Conservation (phyloP, 257 asterid species). For the Capsicum chinense region DNA sequence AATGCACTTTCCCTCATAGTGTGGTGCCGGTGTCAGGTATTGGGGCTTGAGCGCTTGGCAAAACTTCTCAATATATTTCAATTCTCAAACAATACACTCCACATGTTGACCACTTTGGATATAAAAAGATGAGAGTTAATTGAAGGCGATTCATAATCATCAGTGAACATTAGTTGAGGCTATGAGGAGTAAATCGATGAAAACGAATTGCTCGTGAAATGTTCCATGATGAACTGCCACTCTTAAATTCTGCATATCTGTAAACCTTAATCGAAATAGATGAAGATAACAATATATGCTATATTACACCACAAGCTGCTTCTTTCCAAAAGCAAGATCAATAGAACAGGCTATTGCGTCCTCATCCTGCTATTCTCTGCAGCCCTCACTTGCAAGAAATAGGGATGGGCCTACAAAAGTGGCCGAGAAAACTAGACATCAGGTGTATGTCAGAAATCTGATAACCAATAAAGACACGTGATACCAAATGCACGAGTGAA, state of each 20-base stretch:
- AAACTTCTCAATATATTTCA: neutral
- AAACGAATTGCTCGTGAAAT: conserved; percentile 8
- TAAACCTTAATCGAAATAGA: neutral
- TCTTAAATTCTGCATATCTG: neutral
- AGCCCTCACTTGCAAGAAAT: conserved; percentile 38
- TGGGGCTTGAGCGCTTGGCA: neutral
- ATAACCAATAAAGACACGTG: neutral
- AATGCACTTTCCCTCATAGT: neutral
- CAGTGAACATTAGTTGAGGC: neutral
- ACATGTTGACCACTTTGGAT: neutral
- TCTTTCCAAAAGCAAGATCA: neutral
- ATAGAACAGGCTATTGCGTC: conserved; percentile 16
- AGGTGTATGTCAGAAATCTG: conserved; percentile 11
- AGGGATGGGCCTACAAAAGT: conserved; percentile 29
- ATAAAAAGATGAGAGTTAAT: neutral
- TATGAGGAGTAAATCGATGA: neutral
- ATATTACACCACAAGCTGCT: neutral
- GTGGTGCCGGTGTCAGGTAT: neutral
- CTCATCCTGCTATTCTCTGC: conserved; percentile 38
- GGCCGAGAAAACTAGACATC: neutral
- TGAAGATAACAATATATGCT: conserved; percentile 15
- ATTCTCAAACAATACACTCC: neutral
- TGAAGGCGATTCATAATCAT: neutral
- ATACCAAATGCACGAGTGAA: neutral
- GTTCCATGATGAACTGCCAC: neutral